Conservation (phyloP, 2,329 filamentous ascomycete genomes). For the Fusarium tjaetaba region DNA sequence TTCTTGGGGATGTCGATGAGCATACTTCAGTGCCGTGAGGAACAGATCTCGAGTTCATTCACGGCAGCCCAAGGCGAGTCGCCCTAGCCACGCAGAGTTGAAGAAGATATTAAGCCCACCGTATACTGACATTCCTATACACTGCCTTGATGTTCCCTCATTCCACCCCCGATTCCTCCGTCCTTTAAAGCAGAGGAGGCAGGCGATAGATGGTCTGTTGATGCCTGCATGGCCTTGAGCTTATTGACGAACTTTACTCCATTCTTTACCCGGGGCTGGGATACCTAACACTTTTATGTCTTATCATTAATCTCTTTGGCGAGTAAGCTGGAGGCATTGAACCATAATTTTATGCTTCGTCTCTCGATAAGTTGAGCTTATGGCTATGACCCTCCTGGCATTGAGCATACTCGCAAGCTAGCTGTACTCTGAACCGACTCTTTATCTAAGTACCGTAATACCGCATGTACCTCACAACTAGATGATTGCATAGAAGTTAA, state of each 20-base stretch:
- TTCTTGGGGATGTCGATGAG: rapidly evolving
- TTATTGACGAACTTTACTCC: rapidly evolving
- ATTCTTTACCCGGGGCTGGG: rapidly evolving
- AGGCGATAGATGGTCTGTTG: background rate
- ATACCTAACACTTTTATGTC: rapidly evolving
- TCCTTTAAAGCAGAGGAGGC: rapidly evolving
- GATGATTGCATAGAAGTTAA: too few species aligned
- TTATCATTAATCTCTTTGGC: rapidly evolving
- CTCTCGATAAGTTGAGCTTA: rapidly evolving
- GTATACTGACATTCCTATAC: rapidly evolving
- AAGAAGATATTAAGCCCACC: background rate
- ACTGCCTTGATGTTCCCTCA: rapidly evolving
- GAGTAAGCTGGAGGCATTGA: background rate
- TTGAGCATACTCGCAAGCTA: background rate
- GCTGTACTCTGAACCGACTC: too few species aligned
- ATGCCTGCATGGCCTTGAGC: too few species aligned
- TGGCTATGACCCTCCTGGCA: background rate
- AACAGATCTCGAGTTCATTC: background rate
- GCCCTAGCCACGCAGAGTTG: background rate
- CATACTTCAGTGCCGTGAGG: background rate
- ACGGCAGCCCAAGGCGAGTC: background rate
- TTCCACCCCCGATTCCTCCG: rapidly evolving
- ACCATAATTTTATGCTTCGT: too few species aligned
- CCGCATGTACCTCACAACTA: too few species aligned
- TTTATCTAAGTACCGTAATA: too few species aligned